Base-by-base conservation (phyloP, 2,329 filamentous ascomycete species). In the Juglanconis oblonga region DNA sequence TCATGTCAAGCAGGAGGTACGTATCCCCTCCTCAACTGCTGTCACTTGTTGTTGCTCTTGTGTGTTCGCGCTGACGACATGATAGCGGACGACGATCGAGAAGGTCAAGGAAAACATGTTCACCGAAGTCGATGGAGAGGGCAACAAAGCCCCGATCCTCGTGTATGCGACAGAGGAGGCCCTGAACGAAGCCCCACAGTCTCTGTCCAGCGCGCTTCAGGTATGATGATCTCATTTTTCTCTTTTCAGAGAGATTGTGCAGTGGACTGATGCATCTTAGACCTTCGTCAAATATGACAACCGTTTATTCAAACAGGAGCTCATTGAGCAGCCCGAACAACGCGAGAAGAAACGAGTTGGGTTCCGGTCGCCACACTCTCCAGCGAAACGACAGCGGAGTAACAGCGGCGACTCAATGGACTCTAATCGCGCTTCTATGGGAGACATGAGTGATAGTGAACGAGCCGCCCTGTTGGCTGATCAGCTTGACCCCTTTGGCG, bases 211-310 rank as follows among this genome's bases (percentile, higher is more conserved):
- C 11, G 67, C 70, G 4, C 65, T 74, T 7, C 61, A 58, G 55
- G 61, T 63, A 58, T 3, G 58, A 32, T n/a, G 5, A 45, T 11
- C 14, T 36, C 13, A 9, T 3, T 3, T 29, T 11, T 51, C 45
- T 1, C 32, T 31, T 2, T 44, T 17, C n/a, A 4, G 8, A 24
- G 5, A 14, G 17, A 17, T 29, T 11, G 6, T 3, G 51, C 24
- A 1, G 8, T 31, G 2, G 54, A 47, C 45, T 61, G 11, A 58
- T 29, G 4, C 14, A 5, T 5, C 49, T 24, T 64, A 67, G 58
- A 70, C 67, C 4, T 75, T 75, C 57, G 64, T 74, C 14, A 69
- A 67, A 44, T 69, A 71, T 56, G 73, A 75, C 62, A 74, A 75
- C 57, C 67, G 70, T 1, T 63, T 67, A 40, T 74, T 74, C 24